phyloP scores from a whole-genome alignment of 345 rosid genomes.

The Eucalyptus pumila region DNA sequence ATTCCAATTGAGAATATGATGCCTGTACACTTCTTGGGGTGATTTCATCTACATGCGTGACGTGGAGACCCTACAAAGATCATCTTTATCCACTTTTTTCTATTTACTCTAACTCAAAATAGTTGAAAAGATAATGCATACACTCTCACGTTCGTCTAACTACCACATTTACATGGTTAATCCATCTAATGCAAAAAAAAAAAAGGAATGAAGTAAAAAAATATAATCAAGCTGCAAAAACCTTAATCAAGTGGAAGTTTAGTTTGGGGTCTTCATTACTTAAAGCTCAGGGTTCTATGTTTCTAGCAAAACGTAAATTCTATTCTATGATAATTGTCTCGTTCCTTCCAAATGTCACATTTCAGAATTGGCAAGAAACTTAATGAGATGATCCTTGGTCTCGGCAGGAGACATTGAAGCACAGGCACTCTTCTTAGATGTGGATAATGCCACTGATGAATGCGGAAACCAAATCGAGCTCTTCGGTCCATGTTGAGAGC shows the following conservation, averaged over 20 bases:
- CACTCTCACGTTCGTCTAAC: neutral
- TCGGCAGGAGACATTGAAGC: slow-evolving; percentile 6
- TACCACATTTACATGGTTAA: neutral
- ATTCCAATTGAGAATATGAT: neutral
- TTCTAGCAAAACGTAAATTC: neutral
- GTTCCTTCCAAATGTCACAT: neutral
- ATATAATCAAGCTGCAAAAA: neutral
- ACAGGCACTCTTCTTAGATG: neutral
- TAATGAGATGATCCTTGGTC: neutral
- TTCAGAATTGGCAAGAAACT: neutral
- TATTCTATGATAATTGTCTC: neutral
- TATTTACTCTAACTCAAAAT: neutral
- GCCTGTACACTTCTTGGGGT: neutral
- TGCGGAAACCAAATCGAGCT: neutral
- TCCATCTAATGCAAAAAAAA: neutral
- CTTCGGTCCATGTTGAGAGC: neutral
- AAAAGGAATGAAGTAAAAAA: neutral
- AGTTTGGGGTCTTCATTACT: neutral
- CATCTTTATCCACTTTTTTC: neutral
- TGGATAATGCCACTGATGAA: neutral
- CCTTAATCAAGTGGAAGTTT: neutral
- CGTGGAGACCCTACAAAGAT: neutral
- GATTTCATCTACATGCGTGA: neutral
- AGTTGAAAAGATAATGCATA: neutral
- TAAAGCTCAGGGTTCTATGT: neutral